Evolutionary conservation across 2,329 filamentous ascomycete species (phyloP).

Genomic region (Talaromyces sp.): DNA sequence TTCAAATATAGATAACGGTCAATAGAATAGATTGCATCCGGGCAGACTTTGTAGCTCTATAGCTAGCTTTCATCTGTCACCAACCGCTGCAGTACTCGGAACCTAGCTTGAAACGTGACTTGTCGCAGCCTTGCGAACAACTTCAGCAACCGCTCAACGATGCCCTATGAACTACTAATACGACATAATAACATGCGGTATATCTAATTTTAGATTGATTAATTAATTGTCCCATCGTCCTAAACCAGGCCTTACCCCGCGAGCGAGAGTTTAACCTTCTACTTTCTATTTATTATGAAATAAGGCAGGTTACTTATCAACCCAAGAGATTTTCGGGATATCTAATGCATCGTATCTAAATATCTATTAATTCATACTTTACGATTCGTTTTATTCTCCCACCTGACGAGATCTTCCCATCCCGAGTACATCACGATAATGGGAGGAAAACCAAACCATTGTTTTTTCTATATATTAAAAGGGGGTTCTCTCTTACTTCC

Average conservation of each 20-base stretch:
- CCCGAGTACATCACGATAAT: not conserved
- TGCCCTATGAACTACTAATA: not conserved
- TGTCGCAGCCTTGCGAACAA: slow-evolving; percentile 1
- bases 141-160: not conserved
- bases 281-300: not conserved
- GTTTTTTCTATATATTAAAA: not conserved
- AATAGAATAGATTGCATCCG: not conserved
- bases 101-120: not conserved
- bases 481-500: slow-evolving; percentile 1
- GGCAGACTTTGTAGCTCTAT: not conserved
- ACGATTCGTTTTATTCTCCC: not conserved
- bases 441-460: not conserved
- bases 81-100: not conserved
- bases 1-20: not conserved
- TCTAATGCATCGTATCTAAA: not conserved
- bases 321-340: not conserved
- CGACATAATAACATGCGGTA: not conserved
- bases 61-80: not conserved
- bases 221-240: not conserved
- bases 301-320: not conserved
- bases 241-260: no score
- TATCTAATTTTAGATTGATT: not conserved
- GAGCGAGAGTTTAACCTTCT: not conserved
- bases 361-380: not conserved
- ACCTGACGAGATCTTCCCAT: not conserved